A percentile compares a stretch with the other conserved stretches of the same genome.
These are phyloP conservation scores for Protomyces gravidus DNA, from an alignment of 1,139 yeast species.

Conservation along the genomic window DNA sequence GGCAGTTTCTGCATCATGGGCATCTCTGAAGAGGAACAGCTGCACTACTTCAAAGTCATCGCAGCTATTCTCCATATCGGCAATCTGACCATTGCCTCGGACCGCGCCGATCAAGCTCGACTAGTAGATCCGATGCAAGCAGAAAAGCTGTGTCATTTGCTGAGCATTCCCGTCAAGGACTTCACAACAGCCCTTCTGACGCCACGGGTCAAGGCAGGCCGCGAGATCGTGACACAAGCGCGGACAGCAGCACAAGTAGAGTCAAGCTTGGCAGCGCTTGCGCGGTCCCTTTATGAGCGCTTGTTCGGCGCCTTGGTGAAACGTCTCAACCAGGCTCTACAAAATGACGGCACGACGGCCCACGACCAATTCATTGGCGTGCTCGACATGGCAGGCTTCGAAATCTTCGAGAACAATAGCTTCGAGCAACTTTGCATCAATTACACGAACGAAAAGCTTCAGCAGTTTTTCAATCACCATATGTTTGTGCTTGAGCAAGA, in stretches of 20 bases:
- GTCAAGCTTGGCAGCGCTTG: slow-evolving; percentile 76
- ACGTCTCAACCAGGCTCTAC: slow-evolving; percentile 60
- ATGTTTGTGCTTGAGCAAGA: slow-evolving; percentile 96
- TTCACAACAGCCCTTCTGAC: slow-evolving; percentile 59
- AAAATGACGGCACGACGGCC: slow-evolving; percentile 32
- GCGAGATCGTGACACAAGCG: slow-evolving; percentile 76
- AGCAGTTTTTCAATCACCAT: slow-evolving; percentile 96
- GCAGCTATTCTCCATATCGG: slow-evolving; percentile 84
- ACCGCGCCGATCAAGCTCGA: slow-evolving; percentile 66
- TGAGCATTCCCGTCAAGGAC: slow-evolving; percentile 59
- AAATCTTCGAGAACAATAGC: slow-evolving; percentile 82
- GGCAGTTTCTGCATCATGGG: slow-evolving; percentile 74
- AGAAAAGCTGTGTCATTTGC: slow-evolving; percentile 53
- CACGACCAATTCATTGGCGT: slow-evolving; percentile 71
- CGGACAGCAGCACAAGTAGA: slow-evolving; percentile 76
- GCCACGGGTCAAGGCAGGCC: slow-evolving; percentile 89
- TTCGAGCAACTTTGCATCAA: slow-evolving; percentile 96
- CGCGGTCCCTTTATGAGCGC: slow-evolving; percentile 81
- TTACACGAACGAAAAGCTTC: slow-evolving; percentile 91
- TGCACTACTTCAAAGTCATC: slow-evolving; percentile 59
- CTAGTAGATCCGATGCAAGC: slow-evolving; percentile 55
- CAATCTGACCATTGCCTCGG: slow-evolving; percentile 67
- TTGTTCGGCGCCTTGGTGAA: slow-evolving; percentile 73
- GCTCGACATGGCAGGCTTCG: slow-evolving; percentile 95
- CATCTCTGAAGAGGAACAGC: slow-evolving; percentile 53